These are phyloP conservation scores for Sisymbrium irio DNA, from an alignment of 345 rosid genomes.

Conservation along the genomic window DNA sequence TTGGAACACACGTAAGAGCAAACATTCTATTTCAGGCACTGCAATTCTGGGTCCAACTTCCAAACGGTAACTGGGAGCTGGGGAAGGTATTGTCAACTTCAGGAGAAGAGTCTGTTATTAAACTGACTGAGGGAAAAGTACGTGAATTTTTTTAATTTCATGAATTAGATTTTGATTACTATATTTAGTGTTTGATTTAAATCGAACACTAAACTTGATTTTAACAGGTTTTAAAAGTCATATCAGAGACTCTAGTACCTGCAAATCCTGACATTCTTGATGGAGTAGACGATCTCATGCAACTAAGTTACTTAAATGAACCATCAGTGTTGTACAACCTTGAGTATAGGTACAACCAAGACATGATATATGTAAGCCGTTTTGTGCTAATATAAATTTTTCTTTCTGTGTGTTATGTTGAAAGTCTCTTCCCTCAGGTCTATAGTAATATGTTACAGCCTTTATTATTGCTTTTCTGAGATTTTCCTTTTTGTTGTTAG, in stretches of 20 bases:
- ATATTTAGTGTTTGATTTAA: neutral
- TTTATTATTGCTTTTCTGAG: neutral
- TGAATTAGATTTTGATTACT: neutral
- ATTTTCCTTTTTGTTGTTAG: slow-evolving; percentile 40
- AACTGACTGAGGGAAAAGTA: slow-evolving; percentile 66
- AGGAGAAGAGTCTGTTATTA: slow-evolving; percentile 62
- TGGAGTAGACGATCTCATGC: slow-evolving; percentile 83
- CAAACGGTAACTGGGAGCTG: slow-evolving; percentile 62
- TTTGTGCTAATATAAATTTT: slow-evolving; percentile 14
- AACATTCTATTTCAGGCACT: slow-evolving; percentile 49
- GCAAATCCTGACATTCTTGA: slow-evolving; percentile 88
- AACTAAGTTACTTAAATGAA: slow-evolving; percentile 91
- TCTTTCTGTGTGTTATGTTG: neutral
- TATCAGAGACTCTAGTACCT: slow-evolving; percentile 60
- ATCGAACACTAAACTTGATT: neutral
- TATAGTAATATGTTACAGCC: slow-evolving; percentile 7
- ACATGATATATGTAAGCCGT: slow-evolving; percentile 76
- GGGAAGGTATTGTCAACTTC: slow-evolving; percentile 67
- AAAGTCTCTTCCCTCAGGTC: slow-evolving; percentile 3
- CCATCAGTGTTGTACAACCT: slow-evolving; percentile 91
- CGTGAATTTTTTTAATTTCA: slow-evolving; percentile 28
- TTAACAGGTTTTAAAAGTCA: slow-evolving; percentile 63
- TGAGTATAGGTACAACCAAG: slow-evolving; percentile 63
- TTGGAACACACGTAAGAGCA: neutral
- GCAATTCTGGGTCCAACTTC: slow-evolving; percentile 62